These are phyloP conservation scores for Ogataea chonburiensis DNA, from an alignment of 805 yeast genomes.

Conservation along the genomic window DNA sequence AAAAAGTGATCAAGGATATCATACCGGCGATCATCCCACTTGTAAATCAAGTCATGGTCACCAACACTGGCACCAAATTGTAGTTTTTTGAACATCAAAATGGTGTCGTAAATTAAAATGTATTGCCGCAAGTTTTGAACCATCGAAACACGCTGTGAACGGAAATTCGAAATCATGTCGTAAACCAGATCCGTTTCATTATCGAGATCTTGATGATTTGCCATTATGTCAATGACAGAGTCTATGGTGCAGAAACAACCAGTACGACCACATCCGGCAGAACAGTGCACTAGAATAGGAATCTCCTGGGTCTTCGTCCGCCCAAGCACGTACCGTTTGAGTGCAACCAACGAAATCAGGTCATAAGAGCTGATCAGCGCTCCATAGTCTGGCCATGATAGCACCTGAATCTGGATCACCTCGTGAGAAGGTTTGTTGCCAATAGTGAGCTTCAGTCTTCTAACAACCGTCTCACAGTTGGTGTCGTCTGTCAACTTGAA, in stretches of 20 bases:
- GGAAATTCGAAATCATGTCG: conserved; percentile 44
- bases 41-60: conserved; percentile 8
- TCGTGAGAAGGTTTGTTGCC: conserved; percentile 38
- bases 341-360: conserved; percentile 50
- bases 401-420: conserved; percentile 71
- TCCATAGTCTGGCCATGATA: conserved; percentile 84
- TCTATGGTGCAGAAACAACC: conserved; percentile 84
- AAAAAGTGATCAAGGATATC: conserved; percentile 18
- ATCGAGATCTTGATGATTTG: conserved; percentile 10
- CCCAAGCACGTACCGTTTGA: conserved; percentile 33
- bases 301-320: conserved; percentile 14
- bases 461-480: conserved; percentile 29
- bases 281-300: conserved; percentile 82
- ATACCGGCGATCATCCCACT: conserved; percentile 16
- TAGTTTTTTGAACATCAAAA: conserved; percentile 29
- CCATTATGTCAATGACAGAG: conserved; percentile 46
- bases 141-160: conserved; percentile 56
- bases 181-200: conserved; percentile 42
- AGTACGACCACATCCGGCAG: conserved; percentile 97
- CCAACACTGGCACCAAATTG: conserved; percentile 13
- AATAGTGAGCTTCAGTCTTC: conserved; percentile 46
- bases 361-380: conserved; percentile 56
- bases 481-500: conserved; percentile 27
- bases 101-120: conserved; percentile 47
- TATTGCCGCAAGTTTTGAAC: conserved; percentile 58